phyloP scores from a whole-genome alignment of 148 eudicot genomes.

The Rhododendron ovatum region DNA sequence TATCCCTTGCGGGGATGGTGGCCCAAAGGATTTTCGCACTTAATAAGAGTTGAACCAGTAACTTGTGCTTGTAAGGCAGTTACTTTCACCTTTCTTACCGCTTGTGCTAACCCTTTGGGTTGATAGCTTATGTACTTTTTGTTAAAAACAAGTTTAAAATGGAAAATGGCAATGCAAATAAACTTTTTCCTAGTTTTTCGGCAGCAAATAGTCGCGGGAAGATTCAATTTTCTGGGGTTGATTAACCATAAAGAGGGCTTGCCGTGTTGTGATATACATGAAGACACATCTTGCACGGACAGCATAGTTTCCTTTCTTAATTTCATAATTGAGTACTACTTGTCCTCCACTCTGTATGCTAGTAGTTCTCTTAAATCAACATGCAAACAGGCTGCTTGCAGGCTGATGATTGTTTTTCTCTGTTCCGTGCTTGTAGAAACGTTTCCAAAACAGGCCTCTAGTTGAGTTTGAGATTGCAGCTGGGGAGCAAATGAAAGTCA shows the following conservation, averaged over 20 bases:
- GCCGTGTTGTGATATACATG: background rate
- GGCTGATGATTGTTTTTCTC: background rate
- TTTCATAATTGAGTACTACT: background rate
- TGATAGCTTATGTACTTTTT: background rate
- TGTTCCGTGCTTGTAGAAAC: constrained; percentile 41
- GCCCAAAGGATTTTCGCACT: background rate
- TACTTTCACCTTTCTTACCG: background rate
- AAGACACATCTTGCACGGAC: background rate
- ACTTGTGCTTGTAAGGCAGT: background rate
- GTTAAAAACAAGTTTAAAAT: background rate
- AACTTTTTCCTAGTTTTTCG: background rate
- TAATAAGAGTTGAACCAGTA: background rate
- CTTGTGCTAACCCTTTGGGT: background rate
- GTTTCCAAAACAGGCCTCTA: constrained; percentile 79
- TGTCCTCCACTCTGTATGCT: background rate
- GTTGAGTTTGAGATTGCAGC: constrained; percentile 90
- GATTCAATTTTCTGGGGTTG: background rate
- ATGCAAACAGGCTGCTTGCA: background rate
- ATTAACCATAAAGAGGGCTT: background rate
- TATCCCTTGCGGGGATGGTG: background rate
- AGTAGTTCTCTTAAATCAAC: background rate
- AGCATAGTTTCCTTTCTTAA: background rate
- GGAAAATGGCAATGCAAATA: background rate
- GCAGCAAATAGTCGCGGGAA: background rate
- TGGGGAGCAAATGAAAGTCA: constrained; percentile 90